Conservation (phyloP, 2,329 filamentous ascomycete genomes). For the Aspergillus hortae region DNA sequence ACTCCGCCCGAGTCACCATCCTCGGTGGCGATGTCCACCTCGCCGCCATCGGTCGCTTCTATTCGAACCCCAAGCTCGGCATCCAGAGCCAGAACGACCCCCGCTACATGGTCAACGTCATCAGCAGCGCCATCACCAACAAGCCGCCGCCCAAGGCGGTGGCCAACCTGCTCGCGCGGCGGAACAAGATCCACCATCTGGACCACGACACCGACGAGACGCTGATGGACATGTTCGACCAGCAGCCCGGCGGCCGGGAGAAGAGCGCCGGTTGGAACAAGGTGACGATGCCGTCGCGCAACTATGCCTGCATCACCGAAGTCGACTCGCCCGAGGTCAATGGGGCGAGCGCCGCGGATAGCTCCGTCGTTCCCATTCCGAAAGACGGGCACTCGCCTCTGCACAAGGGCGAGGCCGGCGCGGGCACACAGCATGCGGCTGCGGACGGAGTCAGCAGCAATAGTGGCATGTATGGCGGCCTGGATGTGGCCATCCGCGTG, state of each 20-base stretch:
- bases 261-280: slow-evolving; percentile 73
- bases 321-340: slow-evolving; percentile 28
- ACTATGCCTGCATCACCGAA: slow-evolving; percentile 63
- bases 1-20: slow-evolving; percentile 59
- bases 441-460: slow-evolving; percentile 48
- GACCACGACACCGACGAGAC: slow-evolving; percentile 63
- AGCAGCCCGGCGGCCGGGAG: slow-evolving; percentile 53
- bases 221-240: slow-evolving; percentile 59
- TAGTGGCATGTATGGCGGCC: slow-evolving; percentile 38
- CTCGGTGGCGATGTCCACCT: slow-evolving; percentile 64
- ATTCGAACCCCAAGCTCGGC: slow-evolving; percentile 56
- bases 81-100: slow-evolving; percentile 57
- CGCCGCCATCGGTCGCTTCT: slow-evolving; percentile 62
- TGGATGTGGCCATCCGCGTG: slow-evolving; percentile 45
- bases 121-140: slow-evolving; percentile 65
- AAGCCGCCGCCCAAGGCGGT: slow-evolving; percentile 64
- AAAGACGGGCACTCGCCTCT: slow-evolving; percentile 69
- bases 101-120: slow-evolving; percentile 62
- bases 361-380: slow-evolving; percentile 28
- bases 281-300: slow-evolving; percentile 74
- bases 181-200: slow-evolving; percentile 65
- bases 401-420: slow-evolving; percentile 70
- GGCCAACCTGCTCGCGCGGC: slow-evolving; percentile 59
- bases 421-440: slow-evolving; percentile 74
- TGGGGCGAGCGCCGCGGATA: slow-evolving; percentile 20